phyloP scores from a whole-genome alignment of 371 early-diverging fungal genomes.

The Mycotypha africana region DNA sequence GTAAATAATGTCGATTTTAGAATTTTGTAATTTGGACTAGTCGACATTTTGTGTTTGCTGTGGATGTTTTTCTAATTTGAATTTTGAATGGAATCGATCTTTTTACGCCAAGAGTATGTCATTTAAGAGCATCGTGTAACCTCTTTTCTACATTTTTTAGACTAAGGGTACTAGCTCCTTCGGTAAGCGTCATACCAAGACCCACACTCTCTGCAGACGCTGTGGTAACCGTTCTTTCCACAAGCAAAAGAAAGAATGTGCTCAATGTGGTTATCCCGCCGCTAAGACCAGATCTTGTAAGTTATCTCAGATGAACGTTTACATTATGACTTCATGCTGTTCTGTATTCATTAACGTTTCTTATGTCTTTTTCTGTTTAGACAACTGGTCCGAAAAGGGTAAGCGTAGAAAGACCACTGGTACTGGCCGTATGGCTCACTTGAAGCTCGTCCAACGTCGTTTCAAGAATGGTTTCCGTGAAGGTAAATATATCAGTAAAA shows the following conservation, averaged over 20 bases:
- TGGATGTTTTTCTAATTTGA: too few relatives aligned
- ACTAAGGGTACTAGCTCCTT: constrained; percentile 19
- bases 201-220: constrained; percentile 97
- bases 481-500: constrained; percentile 52
- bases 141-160: constrained; percentile 6
- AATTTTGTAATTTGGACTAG: too few relatives aligned
- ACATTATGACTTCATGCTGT: not conserved
- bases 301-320: constrained; percentile 16
- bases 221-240: constrained; percentile 98
- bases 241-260: constrained; percentile 99
- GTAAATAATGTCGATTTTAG: too few relatives aligned
- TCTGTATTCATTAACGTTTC: too few relatives aligned
- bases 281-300: constrained; percentile 93
- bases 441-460: constrained; percentile 84
- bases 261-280: constrained; percentile 98
- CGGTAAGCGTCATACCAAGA: constrained; percentile 82
- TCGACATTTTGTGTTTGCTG: too few relatives aligned
- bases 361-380: constrained; percentile 1
- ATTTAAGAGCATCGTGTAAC: too few relatives aligned
- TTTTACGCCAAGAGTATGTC: too few relatives aligned
- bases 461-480: constrained; percentile 97
- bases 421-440: constrained; percentile 96
- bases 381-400: constrained; percentile 79
- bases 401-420: constrained; percentile 97
- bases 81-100: too few relatives aligned